Base-by-base conservation (phyloP, 2,329 filamentous ascomycete species). In the Plenodomus lindquistii region DNA sequence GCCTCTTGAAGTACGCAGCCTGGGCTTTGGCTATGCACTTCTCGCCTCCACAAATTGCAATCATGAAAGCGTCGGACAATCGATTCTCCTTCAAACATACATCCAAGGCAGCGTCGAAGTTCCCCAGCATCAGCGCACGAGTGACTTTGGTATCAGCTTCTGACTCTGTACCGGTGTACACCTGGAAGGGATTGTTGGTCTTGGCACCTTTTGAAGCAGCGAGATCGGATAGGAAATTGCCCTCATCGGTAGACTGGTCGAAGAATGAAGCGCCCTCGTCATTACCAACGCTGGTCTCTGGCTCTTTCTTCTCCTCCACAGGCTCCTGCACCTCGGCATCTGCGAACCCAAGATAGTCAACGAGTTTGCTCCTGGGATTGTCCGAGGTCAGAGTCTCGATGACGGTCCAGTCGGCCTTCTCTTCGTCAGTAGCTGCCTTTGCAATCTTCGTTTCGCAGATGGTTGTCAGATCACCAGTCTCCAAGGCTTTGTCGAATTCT, bases 1-100 rank as follows among this genome's bases (percentile, higher is more conserved):
- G 91, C 65, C 88, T 87, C 48, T 90, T 87, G 55, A 99, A 85
- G 70, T 99, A 99, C 11, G 91, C 86, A 52, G 88, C 82, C 73
- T 97, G 94, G 4, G 93, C 93, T 77, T 96, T 97, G 64, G 96
- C 91, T 37, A 97, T 87, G 51, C 96, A 88, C 58, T 91, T 88
- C 70, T 96, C 91, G 40, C 93, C 94, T 49, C 94, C 92, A 65
- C 92, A 97, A 64, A 97, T 96, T 39, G 95, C 94, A 68, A 99
- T 93, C 78, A 99, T 91, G 75, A 99, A 96, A 34, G 94, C 94
- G 75, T 99, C 94, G 0, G 94, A 94, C 70, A 97, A 85, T 44
- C 92, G 86, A 57, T 95, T 86, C 72, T 97, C 91, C 64, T 89
- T 86, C 15, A 99, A 77, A 62, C 91, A 96, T 42, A 96, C 84